Conservation (phyloP, 2,329 filamentous ascomycete genomes). For the Alternaria arborescens region DNA sequence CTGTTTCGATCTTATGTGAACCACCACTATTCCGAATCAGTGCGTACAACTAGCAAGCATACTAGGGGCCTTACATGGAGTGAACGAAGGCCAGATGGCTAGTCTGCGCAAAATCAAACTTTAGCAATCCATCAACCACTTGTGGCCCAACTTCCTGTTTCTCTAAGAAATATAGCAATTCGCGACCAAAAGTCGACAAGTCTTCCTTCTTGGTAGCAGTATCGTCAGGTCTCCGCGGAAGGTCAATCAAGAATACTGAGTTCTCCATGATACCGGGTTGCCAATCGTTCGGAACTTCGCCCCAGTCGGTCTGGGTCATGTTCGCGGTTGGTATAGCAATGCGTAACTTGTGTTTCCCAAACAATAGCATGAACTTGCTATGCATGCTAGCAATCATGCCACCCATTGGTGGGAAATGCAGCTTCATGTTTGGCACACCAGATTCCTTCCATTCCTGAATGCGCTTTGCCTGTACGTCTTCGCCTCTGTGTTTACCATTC, state of each 20-base stretch:
- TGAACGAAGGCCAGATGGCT: constrained; percentile 80
- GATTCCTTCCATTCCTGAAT: constrained; percentile 39
- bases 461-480: constrained; percentile 43
- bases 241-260: constrained; percentile 88
- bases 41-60: neutral
- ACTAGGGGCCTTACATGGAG: constrained; percentile 71
- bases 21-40: constrained; percentile 43
- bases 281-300: constrained; percentile 69
- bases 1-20: constrained; percentile 42
- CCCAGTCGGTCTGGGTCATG: constrained; percentile 87
- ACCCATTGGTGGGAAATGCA: constrained; percentile 85
- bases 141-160: constrained; percentile 71
- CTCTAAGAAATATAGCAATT: constrained; percentile 74
- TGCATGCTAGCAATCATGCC: constrained; percentile 81
- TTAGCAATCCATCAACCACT: constrained; percentile 72
- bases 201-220: constrained; percentile 36
- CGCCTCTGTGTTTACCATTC: constrained; percentile 61
- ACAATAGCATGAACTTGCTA: constrained; percentile 92
- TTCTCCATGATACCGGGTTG: constrained; percentile 48
- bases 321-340: constrained; percentile 90
- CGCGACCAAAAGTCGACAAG: constrained; percentile 69
- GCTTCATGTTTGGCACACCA: constrained; percentile 63
- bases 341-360: constrained; percentile 75
- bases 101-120: constrained; percentile 85
- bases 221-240: constrained; percentile 66